These are phyloP conservation scores for Diaporthe velutina DNA, from an alignment of 2,329 filamentous ascomycete genomes.

Conservation along the genomic window DNA sequence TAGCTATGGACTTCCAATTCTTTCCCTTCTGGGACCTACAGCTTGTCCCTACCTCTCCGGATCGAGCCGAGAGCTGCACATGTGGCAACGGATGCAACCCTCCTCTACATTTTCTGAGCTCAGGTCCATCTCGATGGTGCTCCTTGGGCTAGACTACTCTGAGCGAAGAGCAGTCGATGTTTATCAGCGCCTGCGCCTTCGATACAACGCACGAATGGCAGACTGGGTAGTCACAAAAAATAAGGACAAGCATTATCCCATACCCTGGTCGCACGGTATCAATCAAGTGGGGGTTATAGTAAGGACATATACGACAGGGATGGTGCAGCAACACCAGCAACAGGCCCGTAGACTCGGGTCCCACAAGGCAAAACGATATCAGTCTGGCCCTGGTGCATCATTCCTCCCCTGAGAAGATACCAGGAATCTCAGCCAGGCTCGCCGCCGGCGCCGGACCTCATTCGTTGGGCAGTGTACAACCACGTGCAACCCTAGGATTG, in stretches of 20 bases:
- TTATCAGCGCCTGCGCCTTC: background rate
- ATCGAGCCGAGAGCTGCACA: conserved; percentile 19
- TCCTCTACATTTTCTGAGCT: background rate
- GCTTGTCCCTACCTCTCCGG: conserved; percentile 1
- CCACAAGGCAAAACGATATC: background rate
- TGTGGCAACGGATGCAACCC: conserved; percentile 11
- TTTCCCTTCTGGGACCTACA: background rate
- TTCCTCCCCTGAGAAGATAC: background rate
- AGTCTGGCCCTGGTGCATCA: background rate
- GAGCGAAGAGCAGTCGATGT: no score
- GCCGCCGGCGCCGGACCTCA: background rate
- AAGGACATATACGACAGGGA: background rate
- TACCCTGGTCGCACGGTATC: background rate
- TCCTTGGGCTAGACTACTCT: background rate
- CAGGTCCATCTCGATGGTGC: background rate
- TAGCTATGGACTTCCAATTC: background rate
- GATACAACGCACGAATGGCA: background rate
- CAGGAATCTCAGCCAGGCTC: background rate
- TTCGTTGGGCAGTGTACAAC: conserved; percentile 5
- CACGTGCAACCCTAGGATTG: background rate
- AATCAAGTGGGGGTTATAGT: background rate
- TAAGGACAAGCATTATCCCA: background rate
- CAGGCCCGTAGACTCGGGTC: conserved; percentile 10
- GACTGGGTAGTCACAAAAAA: conserved; percentile 1
- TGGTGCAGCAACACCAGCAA: background rate